Evolutionary conservation across 176 grass and related monocot genomes (phyloP).

Genomic region (Oryza punctata): DNA sequence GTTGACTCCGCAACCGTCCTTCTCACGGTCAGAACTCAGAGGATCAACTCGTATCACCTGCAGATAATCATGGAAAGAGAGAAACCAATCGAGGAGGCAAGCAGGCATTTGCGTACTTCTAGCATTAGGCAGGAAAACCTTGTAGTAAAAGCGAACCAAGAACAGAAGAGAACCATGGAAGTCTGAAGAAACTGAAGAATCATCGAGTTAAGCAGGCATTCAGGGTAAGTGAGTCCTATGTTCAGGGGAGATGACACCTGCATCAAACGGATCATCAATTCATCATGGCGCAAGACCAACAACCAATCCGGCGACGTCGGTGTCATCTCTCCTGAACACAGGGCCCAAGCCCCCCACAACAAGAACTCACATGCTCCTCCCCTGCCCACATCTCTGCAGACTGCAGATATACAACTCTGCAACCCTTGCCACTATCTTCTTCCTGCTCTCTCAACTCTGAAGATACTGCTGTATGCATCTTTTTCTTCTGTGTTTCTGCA

Average conservation of each 20-base stretch:
- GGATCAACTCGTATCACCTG: neutral
- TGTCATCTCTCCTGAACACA: conserved; percentile 80
- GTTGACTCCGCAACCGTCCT: too few relatives aligned
- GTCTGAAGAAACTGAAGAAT: neutral
- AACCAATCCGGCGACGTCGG: neutral
- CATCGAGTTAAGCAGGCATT: neutral
- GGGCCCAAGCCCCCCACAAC: conserved; percentile 27
- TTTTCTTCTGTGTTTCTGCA: neutral
- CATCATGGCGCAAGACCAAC: neutral
- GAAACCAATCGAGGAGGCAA: neutral
- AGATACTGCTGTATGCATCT: neutral
- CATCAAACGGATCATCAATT: conserved; percentile 1
- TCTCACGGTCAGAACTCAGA: neutral
- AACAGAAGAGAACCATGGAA: neutral
- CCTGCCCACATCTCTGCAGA: neutral
- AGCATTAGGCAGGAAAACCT: neutral
- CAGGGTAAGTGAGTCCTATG: conserved; percentile 33
- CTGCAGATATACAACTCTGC: neutral
- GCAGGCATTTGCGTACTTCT: neutral
- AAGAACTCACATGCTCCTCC: neutral
- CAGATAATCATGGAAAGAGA: neutral
- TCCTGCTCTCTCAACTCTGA: neutral
- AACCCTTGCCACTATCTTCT: neutral
- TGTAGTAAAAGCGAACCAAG: neutral
- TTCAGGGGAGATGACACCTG: conserved; percentile 56